Evolutionary conservation across 2,329 filamentous ascomycete genomes (phyloP).

Genomic region (Pestalotiopsis fici): DNA sequence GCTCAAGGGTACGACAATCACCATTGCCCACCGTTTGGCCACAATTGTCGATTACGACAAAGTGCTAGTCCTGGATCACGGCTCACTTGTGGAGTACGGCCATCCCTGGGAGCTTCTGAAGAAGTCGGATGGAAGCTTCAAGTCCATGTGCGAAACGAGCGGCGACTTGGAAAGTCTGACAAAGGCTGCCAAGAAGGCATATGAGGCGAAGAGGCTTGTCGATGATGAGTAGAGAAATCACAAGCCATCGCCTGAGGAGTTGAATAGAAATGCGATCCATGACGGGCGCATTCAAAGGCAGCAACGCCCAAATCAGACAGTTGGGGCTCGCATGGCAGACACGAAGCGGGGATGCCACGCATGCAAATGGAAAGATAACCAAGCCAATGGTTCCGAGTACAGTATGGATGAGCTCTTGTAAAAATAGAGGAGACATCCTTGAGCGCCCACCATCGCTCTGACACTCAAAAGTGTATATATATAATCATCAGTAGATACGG

Average conservation of each 20-base stretch:
- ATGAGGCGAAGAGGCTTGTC: constrained; percentile 38
- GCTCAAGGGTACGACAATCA: constrained; percentile 89
- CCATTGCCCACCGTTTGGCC: constrained; percentile 91
- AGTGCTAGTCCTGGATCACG: constrained; percentile 91
- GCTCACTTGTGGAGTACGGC: constrained; percentile 84
- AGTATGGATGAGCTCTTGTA: constrained; percentile 4
- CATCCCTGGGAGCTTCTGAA: constrained; percentile 82
- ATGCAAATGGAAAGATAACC: not conserved
- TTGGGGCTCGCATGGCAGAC: not conserved
- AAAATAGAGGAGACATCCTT: not conserved
- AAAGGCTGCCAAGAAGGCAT: constrained; percentile 57
- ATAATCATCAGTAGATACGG: constrained; percentile 1
- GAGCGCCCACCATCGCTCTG: not conserved
- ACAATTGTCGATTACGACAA: constrained; percentile 99
- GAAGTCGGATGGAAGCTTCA: constrained; percentile 66
- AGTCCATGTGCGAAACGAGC: constrained; percentile 66
- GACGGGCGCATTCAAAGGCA: not conserved
- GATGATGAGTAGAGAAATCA: constrained; percentile 32
- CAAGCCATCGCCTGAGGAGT: not conserved
- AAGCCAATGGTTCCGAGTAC: constrained; percentile 1
- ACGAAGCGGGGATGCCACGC: not conserved
- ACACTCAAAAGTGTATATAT: not conserved
- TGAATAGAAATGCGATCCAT: not conserved
- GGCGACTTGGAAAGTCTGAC: constrained; percentile 54
- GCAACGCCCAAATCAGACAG: not conserved